Evolutionary conservation across 345 rosid genomes (phyloP), one percentile per base, ranked within the genome.

Genomic region (Hibiscus tridactylites): DNA sequence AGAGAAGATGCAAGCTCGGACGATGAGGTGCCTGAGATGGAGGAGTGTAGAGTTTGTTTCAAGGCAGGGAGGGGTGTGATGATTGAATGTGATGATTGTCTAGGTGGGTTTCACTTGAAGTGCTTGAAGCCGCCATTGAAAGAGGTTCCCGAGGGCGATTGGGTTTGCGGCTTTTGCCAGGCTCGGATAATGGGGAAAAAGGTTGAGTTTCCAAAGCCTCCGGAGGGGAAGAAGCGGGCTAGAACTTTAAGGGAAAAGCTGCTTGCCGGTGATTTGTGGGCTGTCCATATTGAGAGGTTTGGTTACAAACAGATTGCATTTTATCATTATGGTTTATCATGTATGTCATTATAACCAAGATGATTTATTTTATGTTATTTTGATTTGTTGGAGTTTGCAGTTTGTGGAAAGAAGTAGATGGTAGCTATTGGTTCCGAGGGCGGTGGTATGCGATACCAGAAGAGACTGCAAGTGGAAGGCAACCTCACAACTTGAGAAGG

Each of bases 41-140:
- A 92, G 83, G 97, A 95, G 61, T 95, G 99, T 61, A 73, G 84
- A 79, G 73, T 95, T 59, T 95, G 99, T 73, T 90, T 89, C 73
- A 85, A 79, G 75, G 76, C 84, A 47, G 91, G 90, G 76, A 82
- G 75, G 31, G 71, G 71, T 1, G 73, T 87, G n/a, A 90, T 95
- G 99, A 78, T 95, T 6, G 97, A 95, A 54, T 95, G 99, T 17
- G 97, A 95, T 61, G 86, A 88, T 77, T 92, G 99, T 67, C 82
- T 95, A 37, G 90, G 93, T 64, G 97, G 97, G 11, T 95, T 90
- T 81, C 99, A 92, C 76, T 85, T 95, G 86, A 90, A 81, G 16
- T 95, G 99, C 73, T 81, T 89, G 90, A 90, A 82, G 21, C 96
- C 96, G 1, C 91, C 96, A 19, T 70, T 95, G 77, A 86, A 79